Base-by-base conservation (phyloP, 1,139 yeast genomes). In the Geotrichum restrictum region DNA sequence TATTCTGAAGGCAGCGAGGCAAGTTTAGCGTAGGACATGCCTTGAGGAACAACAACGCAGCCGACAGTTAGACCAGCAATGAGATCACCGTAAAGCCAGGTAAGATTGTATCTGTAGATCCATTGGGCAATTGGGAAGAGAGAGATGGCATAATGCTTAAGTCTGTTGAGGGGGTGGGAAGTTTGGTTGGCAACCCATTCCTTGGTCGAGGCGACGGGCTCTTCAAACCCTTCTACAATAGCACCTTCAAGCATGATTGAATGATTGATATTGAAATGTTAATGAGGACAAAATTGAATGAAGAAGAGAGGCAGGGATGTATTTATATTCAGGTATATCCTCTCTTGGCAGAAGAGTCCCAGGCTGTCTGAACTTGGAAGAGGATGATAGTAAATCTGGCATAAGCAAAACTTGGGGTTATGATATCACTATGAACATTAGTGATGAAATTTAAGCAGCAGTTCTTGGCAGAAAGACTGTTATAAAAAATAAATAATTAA, bases 1-100 rank as follows among this genome's bases (percentile, higher is more conserved):
- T 82, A 89, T 68, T 89, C 85, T 4, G 96, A 82, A 4, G 82
- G 77, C 57, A 91, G 77, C 2, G 88, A 82, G 2, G 98, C 98
- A 57, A 91, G 74, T 64, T 80, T 83, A 8, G 97, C 97, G 66
- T 91, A 91, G 0, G 96, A 88, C 97, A 91, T 89, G 7, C 94
- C 83, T 70, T 91, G 98, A 2, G 98, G 97, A 31, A 91, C 96
- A 61, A 89, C 77, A 18, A 91, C 97, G 59, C 87, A 83, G 44
- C 97, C 97, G 13, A 89, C 96, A 2, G 97, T 87, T 56, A 91
- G 77, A 66, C 97, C 97, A 1, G 98, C 96, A 57, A 89, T 82
- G 57, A 89, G 69, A 69, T 91, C 98, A 45, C 91, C 81, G 56
- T 81, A 79, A 19, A 85, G 73, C 97, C 97, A 91, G 45, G 77